Evolutionary conservation across 148 eudicot genomes (phyloP).

Genomic region (Vaccinium darrowii): DNA sequence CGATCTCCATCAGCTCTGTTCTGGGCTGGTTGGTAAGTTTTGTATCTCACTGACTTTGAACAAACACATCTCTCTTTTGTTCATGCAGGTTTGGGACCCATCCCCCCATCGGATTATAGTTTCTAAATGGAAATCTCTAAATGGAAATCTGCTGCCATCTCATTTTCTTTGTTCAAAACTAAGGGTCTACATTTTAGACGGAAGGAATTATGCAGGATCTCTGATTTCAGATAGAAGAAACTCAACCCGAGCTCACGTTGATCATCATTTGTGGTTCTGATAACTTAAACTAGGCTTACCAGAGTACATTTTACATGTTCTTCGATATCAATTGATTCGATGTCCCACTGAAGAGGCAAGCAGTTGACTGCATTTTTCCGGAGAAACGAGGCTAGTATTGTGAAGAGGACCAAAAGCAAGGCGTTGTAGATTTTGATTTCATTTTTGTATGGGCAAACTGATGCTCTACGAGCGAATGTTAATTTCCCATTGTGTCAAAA

Average conservation of each 20-base stretch:
- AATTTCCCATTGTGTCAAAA: background rate
- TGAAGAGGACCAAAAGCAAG: slow-evolving; percentile 5
- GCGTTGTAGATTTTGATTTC: background rate
- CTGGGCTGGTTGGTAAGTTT: background rate
- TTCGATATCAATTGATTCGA: background rate
- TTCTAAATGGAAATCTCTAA: background rate
- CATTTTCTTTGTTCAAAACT: background rate
- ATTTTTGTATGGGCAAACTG: background rate
- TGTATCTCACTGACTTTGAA: background rate
- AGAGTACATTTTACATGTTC: background rate
- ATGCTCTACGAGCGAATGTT: background rate
- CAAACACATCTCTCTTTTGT: background rate
- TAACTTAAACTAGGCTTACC: background rate
- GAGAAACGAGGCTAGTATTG: background rate
- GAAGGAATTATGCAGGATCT: background rate
- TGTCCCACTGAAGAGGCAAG: background rate
- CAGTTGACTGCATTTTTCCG: background rate
- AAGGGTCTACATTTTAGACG: background rate
- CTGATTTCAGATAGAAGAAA: background rate
- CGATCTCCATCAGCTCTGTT: background rate
- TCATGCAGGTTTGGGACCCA: slow-evolving; percentile 36
- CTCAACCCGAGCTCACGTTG: background rate
- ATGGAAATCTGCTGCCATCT: background rate
- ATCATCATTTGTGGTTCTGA: background rate
- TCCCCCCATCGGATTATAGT: slow-evolving; percentile 19